A percentile compares a stretch with the other conserved stretches of the same genome.
Conservation (phyloP, 2,329 filamentous ascomycete species). For the Aspergillus sp. region DNA sequence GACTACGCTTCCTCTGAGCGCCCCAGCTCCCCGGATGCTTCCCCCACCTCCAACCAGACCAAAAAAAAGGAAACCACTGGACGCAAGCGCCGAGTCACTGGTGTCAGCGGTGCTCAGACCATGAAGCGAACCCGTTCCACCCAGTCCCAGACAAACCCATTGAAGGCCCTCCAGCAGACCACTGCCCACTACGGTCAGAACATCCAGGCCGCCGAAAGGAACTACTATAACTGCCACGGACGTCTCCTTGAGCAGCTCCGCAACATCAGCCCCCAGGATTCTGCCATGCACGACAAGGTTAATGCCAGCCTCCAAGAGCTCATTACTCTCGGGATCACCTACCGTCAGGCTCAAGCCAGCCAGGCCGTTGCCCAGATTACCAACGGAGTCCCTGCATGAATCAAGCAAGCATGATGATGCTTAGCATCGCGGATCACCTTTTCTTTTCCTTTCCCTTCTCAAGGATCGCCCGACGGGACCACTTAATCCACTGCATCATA, state of each 20-base stretch:
- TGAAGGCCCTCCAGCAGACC: constrained; percentile 34
- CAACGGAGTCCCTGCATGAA: constrained; percentile 36
- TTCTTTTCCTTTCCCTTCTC: not conserved
- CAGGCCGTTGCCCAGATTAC: constrained; percentile 37
- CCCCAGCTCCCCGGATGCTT: constrained; percentile 43
- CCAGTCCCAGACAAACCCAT: constrained; percentile 34
- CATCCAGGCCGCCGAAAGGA: constrained; percentile 43
- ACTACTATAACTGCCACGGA: constrained; percentile 42
- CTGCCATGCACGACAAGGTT: constrained; percentile 43
- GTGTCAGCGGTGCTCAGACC: constrained; percentile 35
- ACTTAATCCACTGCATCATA: not conserved
- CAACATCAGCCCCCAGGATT: constrained; percentile 42
- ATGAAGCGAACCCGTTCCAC: constrained; percentile 46
- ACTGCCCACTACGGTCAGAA: constrained; percentile 38
- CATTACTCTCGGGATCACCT: constrained; percentile 43
- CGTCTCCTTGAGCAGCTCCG: constrained; percentile 40
- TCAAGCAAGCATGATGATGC: constrained; percentile 1
- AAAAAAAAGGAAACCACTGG: constrained; percentile 42
- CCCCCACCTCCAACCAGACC: constrained; percentile 29
- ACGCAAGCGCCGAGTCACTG: constrained; percentile 43
- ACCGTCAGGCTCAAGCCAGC: constrained; percentile 43
- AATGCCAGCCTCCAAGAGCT: constrained; percentile 46
- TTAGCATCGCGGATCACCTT: not conserved
- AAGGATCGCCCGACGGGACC: not conserved
- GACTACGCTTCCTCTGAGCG: constrained; percentile 52